Percentiles rank a stretch among this genome's conserved stretches.
These are phyloP conservation scores for Phaeodactylum tricornutum DNA, from an alignment of 108 stramenopile species.

Conservation along the genomic window DNA sequence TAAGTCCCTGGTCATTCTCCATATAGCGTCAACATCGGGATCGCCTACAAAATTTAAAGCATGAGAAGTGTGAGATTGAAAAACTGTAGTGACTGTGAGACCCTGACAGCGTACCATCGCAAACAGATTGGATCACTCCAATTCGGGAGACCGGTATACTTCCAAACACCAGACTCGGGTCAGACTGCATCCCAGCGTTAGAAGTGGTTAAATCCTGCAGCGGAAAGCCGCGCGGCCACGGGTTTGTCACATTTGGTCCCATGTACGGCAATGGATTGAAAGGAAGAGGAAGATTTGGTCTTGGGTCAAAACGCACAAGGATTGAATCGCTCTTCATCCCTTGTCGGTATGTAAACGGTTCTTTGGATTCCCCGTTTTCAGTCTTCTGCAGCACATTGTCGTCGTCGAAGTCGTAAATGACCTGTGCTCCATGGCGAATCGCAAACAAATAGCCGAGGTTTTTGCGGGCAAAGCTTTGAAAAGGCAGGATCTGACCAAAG, in stretches of 20 bases:
- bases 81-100: no score
- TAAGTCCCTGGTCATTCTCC: constrained; percentile 30
- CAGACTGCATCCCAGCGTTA: no score
- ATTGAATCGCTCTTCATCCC: background rate
- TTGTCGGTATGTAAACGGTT: constrained; percentile 2
- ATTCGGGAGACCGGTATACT: constrained; percentile 2
- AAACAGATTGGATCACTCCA: constrained; percentile 39
- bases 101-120: no score
- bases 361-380: constrained; percentile 2
- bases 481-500: constrained; percentile 25
- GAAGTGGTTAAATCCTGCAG: background rate
- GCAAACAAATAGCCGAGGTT: constrained; percentile 56
- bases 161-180: no score
- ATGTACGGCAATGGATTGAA: constrained; percentile 43
- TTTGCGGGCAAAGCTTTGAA: constrained; percentile 45
- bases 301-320: background rate
- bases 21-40: constrained; percentile 58
- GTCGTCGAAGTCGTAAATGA: constrained; percentile 55
- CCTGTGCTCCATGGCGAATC: constrained; percentile 29
- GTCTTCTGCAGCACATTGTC: constrained; percentile 26
- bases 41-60: no score
- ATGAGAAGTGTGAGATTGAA: no score
- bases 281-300: background rate
- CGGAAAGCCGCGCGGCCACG: constrained; percentile 57
- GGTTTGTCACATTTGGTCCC: constrained; percentile 13